phyloP scores from a whole-genome alignment of 345 rosid genomes.

The Mercurialis annua region DNA sequence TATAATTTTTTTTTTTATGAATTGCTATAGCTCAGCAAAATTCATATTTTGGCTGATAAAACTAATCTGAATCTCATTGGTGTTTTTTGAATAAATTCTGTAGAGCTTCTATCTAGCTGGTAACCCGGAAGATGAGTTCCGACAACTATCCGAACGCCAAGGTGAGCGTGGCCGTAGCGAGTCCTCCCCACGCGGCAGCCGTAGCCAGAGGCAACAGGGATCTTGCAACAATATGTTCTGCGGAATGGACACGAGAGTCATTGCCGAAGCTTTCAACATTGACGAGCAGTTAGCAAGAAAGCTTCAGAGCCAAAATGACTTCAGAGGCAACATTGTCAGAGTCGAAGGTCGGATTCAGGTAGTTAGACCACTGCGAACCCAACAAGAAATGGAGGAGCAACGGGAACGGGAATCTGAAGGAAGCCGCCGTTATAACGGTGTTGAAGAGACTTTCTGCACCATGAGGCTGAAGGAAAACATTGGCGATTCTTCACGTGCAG shows the following conservation, averaged over 20 bases:
- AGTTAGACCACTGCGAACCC: conserved; percentile 17
- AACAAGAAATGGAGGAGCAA: conserved; percentile 21
- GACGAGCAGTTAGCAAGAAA: conserved; percentile 35
- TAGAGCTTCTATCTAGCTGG: conserved; percentile 71
- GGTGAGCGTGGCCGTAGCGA: not conserved
- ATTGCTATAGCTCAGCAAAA: no score
- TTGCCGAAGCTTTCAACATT: conserved; percentile 62
- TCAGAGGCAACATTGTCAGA: conserved; percentile 55
- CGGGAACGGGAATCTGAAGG: conserved; percentile 19
- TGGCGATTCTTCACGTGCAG: conserved; percentile 56
- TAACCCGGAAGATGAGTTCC: conserved; percentile 47
- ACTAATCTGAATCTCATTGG: no score
- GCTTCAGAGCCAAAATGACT: conserved; percentile 45
- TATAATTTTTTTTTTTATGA: no score
- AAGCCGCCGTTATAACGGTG: conserved; percentile 39
- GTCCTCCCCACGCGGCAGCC: conserved; percentile 17
- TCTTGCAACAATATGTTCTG: no score
- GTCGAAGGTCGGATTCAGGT: conserved; percentile 49
- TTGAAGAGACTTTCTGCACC: conserved; percentile 74
- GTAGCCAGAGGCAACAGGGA: conserved; percentile 17
- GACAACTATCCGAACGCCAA: not conserved
- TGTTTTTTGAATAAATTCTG: not conserved
- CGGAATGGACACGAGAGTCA: conserved; percentile 43
- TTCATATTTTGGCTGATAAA: no score
- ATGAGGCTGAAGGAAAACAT: conserved; percentile 60